Base-by-base conservation (phyloP, 2,329 filamentous ascomycete genomes). In the Berkeleyomyces rouxiae region DNA sequence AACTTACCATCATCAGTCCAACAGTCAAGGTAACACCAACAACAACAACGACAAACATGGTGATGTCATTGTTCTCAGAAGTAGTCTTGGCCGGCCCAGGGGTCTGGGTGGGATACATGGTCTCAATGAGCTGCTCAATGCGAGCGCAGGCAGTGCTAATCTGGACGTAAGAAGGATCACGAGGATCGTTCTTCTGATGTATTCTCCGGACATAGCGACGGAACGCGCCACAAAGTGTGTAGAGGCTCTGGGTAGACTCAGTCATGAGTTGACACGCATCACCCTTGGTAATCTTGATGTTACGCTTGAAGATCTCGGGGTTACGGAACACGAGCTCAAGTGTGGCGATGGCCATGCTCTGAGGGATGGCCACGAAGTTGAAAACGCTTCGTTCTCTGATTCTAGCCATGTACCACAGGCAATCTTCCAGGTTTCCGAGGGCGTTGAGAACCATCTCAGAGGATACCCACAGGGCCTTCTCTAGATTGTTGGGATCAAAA, bases 311-410 rank as follows among this genome's bases (percentile, higher is more conserved):
- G 64, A 99, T 84, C 65, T 79, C 80, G 31, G 88, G 87, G 74
- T 99, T 99, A 70, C 88, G 86, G 82, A 97, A 99, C 69, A 92
- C 87, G 16, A 90, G 78, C 68, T 96, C 91, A 49, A 97, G 77
- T 0, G 92, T 97, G 7, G 93, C 92, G 72, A 99, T 96, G 61
- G 92, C 93, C 93, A 99, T 99, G 67, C 85, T 79, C 74, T 99
- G 93, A 2, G 93, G 93, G 67, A 99, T 99, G 63, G 92, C 92
- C 58, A 90, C 90, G 73, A 99, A 99, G 80, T 99, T 99, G 83
- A 99, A 99, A 36, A 96, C 90, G 71, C 90, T 95, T 77, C 99
- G 93, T 71, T 99, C 93, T 67, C 86, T 86, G 67, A 99, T 83
- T 57, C 88, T 93, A 4, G 92, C 92, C 77, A 99, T 90, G 76